These are phyloP conservation scores for Rhodotorula sp. DNA, from an alignment of 1,284 basidiomycete genomes.

Conservation along the genomic window DNA sequence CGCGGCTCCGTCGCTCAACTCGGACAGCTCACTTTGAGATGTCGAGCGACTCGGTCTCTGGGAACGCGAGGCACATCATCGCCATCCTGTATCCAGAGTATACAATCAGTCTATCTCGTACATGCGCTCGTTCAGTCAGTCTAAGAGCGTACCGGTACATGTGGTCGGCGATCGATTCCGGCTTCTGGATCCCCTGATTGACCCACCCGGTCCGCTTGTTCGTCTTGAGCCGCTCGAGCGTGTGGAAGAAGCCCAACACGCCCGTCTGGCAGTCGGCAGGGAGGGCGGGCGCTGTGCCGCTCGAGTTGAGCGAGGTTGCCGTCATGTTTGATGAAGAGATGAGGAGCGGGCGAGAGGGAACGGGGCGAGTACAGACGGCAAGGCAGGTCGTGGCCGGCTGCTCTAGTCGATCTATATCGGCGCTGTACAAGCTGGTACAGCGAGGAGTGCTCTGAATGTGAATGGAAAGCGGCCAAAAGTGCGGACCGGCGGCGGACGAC, in stretches of 20 bases:
- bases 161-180: slow-evolving; percentile 84
- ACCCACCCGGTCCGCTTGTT: slow-evolving; percentile 95
- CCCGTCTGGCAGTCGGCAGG: slow-evolving; percentile 24
- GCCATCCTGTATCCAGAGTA: slow-evolving; percentile 61
- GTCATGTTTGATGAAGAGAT: neutral
- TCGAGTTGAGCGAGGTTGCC: slow-evolving; percentile 2
- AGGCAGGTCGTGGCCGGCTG: too few relatives aligned
- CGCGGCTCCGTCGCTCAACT: neutral
- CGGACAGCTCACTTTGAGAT: slow-evolving; percentile 60
- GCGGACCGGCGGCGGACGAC: too few relatives aligned
- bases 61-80: slow-evolving; percentile 70
- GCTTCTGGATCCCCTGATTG: slow-evolving; percentile 64
- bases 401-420: too few relatives aligned
- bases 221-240: slow-evolving; percentile 84
- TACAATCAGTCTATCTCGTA: neutral
- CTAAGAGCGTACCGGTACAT: slow-evolving; percentile 67
- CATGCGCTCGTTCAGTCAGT: neutral
- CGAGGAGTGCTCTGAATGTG: too few relatives aligned
- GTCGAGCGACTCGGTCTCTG: slow-evolving; percentile 67
- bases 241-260: slow-evolving; percentile 80
- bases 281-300: slow-evolving; percentile 11
- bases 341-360: too few relatives aligned
- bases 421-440: too few relatives aligned
- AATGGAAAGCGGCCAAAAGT: too few relatives aligned
- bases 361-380: too few relatives aligned